phyloP scores from a whole-genome alignment of 2,329 filamentous ascomycete genomes.

The Knufia petricola region DNA sequence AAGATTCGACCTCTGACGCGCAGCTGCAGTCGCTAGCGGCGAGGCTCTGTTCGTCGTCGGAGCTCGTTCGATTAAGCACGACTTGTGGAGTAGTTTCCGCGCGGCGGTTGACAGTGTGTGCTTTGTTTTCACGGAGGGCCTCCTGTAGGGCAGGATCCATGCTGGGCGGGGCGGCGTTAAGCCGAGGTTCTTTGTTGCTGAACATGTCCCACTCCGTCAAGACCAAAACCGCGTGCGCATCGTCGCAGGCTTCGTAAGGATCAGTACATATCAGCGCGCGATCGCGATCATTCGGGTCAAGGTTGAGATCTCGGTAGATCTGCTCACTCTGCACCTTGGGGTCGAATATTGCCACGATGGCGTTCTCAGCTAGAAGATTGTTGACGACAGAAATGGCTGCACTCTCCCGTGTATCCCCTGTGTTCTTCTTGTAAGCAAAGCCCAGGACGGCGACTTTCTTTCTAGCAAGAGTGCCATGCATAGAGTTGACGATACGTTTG shows the following conservation, averaged over 20 bases:
- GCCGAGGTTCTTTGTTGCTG: conserved; percentile 9
- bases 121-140: not conserved
- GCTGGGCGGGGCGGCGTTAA: conserved; percentile 8
- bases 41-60: no score
- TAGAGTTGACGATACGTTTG: conserved; percentile 52
- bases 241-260: conserved; percentile 38
- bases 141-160: not conserved
- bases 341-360: conserved; percentile 58
- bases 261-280: conserved; percentile 33
- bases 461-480: conserved; percentile 58
- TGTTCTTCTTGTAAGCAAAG: conserved; percentile 73
- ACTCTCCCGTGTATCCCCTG: conserved; percentile 63
- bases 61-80: no score
- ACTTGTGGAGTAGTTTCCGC: no score
- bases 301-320: conserved; percentile 32
- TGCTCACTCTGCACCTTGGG: conserved; percentile 39
- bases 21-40: no score
- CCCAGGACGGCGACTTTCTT: conserved; percentile 67
- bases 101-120: no score
- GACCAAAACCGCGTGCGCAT: conserved; percentile 41
- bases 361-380: conserved; percentile 54
- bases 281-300: not conserved
- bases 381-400: conserved; percentile 60
- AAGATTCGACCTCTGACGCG: no score
- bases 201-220: conserved; percentile 48